Evolutionary conservation across 352 stramenopile genomes (phyloP).

Genomic region (Pythium folliculosum): DNA sequence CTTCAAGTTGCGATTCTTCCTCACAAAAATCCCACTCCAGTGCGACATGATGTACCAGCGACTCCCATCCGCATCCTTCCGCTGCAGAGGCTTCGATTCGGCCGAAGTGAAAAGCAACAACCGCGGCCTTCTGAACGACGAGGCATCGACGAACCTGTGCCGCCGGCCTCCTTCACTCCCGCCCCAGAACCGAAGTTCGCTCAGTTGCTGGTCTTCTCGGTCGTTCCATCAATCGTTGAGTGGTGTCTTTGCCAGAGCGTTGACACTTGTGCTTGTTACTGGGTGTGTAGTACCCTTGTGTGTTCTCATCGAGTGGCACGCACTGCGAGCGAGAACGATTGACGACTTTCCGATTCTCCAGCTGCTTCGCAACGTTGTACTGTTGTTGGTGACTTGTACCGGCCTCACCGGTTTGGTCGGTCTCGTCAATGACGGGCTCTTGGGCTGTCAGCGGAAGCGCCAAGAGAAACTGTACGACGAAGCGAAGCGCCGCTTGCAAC

Average conservation of each 20-base stretch:
- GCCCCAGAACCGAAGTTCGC: constrained; percentile 24
- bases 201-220: constrained; percentile 28
- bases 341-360: constrained; percentile 25
- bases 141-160: constrained; percentile 2
- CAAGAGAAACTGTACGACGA: constrained; percentile 5
- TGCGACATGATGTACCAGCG: constrained; percentile 27
- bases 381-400: constrained; percentile 18
- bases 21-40: constrained; percentile 24
- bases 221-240: constrained; percentile 27
- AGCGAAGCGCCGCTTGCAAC: neutral
- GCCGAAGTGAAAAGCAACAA: neutral
- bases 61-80: constrained; percentile 16
- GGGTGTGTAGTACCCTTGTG: constrained; percentile 9
- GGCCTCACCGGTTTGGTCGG: constrained; percentile 15
- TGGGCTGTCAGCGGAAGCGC: neutral
- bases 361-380: constrained; percentile 14
- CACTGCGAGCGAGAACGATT: constrained; percentile 7
- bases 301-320: constrained; percentile 30
- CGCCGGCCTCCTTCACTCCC: neutral
- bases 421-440: constrained; percentile 15
- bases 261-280: constrained; percentile 12
- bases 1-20: constrained; percentile 33
- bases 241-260: constrained; percentile 1
- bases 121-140: neutral
- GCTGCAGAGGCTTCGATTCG: neutral